These are phyloP conservation scores for Phytopythium montanum DNA, from an alignment of 352 stramenopile genomes.

Conservation along the genomic window DNA sequence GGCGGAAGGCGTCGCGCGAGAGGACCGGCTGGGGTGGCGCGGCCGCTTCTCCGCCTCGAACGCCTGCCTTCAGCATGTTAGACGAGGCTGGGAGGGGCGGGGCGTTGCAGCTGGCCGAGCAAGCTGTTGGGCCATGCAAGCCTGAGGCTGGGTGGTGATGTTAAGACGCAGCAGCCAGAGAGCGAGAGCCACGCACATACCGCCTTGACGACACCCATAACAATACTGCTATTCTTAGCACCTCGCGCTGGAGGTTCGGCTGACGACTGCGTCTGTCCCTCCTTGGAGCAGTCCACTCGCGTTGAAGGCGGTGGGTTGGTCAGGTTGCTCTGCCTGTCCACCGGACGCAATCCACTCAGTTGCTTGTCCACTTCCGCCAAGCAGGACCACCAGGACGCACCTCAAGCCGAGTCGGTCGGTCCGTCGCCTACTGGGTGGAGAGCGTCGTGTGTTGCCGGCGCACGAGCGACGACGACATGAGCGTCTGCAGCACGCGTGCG, in stretches of 20 bases:
- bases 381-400: not conserved
- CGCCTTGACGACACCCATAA: not conserved
- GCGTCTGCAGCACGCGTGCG: conserved; percentile 64
- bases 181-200: not conserved
- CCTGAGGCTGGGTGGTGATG: too few species aligned
- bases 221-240: not conserved
- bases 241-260: too few species aligned
- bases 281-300: not conserved
- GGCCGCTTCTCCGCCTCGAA: not conserved
- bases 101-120: not conserved
- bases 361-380: not conserved
- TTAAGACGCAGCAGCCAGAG: not conserved
- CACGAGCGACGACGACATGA: conserved; percentile 60
- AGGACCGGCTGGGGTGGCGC: conserved; percentile 35
- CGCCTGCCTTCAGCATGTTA: not conserved
- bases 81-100: too few species aligned
- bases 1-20: conserved; percentile 58
- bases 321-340: not conserved
- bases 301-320: not conserved
- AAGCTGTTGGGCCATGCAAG: not conserved
- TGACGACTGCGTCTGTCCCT: not conserved
- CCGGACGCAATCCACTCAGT: not conserved
- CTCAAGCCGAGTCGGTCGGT: conserved; percentile 16
- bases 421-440: conserved; percentile 13
- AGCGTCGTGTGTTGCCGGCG: conserved; percentile 45